Base-by-base conservation (phyloP, 2,329 filamentous ascomycete species). In the Myotisia sp. region DNA sequence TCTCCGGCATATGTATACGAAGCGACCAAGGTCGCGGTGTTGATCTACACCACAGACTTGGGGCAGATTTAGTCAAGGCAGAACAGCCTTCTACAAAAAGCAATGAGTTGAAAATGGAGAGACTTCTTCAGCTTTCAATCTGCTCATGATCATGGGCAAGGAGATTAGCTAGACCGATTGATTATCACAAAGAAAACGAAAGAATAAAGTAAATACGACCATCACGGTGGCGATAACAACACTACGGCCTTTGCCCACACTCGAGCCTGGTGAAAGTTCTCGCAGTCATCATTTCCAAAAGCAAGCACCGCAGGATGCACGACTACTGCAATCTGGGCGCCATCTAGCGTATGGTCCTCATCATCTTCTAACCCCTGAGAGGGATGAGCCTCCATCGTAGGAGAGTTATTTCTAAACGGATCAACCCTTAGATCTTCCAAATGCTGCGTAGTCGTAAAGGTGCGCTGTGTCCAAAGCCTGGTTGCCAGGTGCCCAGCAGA, bases 181-280 rank as follows among this genome's bases (percentile, higher is more conserved):
- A n/a, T n/a, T n/a, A n/a, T n/a, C n/a, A n/a, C n/a, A n/a, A n/a
- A n/a, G n/a, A n/a, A n/a, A n/a, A n/a, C n/a, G n/a, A n/a, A n/a
- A n/a, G n/a, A n/a, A n/a, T n/a, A n/a, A n/a, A n/a, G n/a, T n/a
- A n/a, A n/a, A n/a, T n/a, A n/a, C n/a, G n/a, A n/a, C 18, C 13
- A 32, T 24, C 29, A 16, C 24, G 29, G 5, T 3, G 14, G 8
- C 17, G 12, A 26, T 5, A 45, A 27, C 18, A 47, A 14, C 32
- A 47, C 43, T 20, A 45, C 37, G 1, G 42, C 45, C 27, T 39
- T 32, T 2, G 44, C 38, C 47, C 45, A 48, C 9, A 48, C 29
- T 19, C 46, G 47, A 17, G 26, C 18, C 6, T 40, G 18, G 6
- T 48, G 34, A 22, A 46, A 49, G 26, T 47, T 24, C 28, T 47